Evolutionary conservation across 140 eudicot species (phyloP), one percentile per base, ranked within the genome.

Genomic region (Erigeron philadelphicus): DNA sequence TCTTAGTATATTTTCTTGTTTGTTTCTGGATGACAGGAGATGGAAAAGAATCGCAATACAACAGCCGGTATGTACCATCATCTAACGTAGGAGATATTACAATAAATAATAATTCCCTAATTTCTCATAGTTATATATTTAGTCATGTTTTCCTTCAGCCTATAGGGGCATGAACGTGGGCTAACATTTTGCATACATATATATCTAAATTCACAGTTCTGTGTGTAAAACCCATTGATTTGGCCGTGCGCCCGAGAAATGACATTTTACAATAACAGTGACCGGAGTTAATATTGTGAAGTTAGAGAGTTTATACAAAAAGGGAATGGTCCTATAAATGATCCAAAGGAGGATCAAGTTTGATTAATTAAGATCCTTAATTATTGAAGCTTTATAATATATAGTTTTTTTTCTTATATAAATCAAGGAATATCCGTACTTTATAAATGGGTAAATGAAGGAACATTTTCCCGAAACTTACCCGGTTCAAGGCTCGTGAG

Each of bases 21-120:
- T 80, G 72, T 82, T 56, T 76, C 80, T 84, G 97, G 91, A 79
- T 78, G 66, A 78, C 85, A 90, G 97, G 97, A 81, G 77, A 82
- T 90, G 97, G 82, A 84, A 58, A 90, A 77, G 80, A 85, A 83
- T 58, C 84, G 74, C 59, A 83, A 75, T 77, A 53, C 56, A 23
- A 68, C 83, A 55, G 19, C 87, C 64, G 95, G 96, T 89, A 76
- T 41, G 74, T 58, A 75, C 61, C 53, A 54, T 66, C 52, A 25
- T 66, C 8, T 52, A 13, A 18, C 16, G 41, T 62, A 47, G 41
- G 21, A 54, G 9, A 8, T 65, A 54, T 47, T 47, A 31, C 17
- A 5, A 46, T 23, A 66, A 7, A 23, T 66, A 21, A 53, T 53
- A 16, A n/a, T 16, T 60, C 46, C 46, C 65, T 60, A 60, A 60